Percentiles rank a stretch among this genome's conserved stretches.
phyloP scores from a whole-genome alignment of 306 rosid genomes.

The Cucurbita maxima region DNA sequence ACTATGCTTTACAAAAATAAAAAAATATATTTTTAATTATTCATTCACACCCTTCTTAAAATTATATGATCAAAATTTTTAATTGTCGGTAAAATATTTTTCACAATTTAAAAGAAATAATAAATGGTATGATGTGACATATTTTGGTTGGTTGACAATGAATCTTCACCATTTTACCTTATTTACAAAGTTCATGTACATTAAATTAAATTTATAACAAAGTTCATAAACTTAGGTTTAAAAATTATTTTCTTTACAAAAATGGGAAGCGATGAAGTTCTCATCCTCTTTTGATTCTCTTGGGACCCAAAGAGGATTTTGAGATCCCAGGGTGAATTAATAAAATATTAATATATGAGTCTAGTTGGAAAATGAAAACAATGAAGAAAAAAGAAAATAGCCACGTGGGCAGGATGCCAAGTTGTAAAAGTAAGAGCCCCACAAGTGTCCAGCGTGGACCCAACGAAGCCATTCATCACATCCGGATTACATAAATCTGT shows the following conservation, averaged over 20 bases:
- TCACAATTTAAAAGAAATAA: neutral
- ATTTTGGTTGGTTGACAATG: neutral
- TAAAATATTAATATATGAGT: neutral
- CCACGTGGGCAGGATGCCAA: conserved; percentile 33
- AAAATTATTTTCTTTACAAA: neutral
- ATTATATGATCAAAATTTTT: neutral
- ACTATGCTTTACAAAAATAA: neutral
- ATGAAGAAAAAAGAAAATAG: neutral
- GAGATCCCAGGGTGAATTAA: neutral
- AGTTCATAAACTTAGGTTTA: no score
- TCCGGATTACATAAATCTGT: conserved; percentile 20
- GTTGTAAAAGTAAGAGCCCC: neutral
- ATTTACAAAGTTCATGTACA: no score
- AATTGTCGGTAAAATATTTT: neutral
- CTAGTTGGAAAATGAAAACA: neutral
- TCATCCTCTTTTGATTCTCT: conserved; percentile 14
- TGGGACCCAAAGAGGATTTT: conserved; percentile 19
- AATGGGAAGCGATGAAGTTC: conserved; percentile 11
- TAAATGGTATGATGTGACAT: neutral
- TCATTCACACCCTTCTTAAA: neutral
- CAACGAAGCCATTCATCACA: conserved; percentile 2
- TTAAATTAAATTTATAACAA: neutral
- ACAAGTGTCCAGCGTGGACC: conserved; percentile 17
- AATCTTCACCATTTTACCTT: neutral
- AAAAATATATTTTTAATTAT: neutral